Evolutionary conservation across 139 green algal species (phyloP).

Genomic region (Tetraselmis chui): DNA sequence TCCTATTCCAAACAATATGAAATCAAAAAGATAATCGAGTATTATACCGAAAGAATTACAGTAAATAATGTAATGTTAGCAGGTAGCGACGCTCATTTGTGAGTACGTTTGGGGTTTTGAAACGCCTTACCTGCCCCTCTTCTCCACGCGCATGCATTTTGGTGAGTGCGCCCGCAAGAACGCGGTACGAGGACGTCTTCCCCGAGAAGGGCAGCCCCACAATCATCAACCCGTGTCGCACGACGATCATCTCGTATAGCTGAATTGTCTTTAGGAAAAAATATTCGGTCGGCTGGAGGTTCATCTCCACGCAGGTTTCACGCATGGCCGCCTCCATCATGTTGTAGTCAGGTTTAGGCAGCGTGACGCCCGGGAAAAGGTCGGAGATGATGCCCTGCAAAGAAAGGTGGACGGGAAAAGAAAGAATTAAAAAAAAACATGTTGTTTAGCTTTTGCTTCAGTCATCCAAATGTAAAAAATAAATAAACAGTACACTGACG

Average conservation of each 20-base stretch:
- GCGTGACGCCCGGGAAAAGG: conserved; percentile 42
- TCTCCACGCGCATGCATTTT: conserved; percentile 15
- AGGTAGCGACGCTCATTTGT: not conserved
- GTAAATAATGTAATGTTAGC: conserved; percentile 38
- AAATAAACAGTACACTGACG: too few species aligned
- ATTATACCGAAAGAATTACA: conserved; percentile 78
- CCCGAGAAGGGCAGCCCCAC: conserved; percentile 40
- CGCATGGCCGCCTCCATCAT: conserved; percentile 23
- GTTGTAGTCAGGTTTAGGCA: conserved; percentile 51
- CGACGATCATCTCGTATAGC: conserved; percentile 50
- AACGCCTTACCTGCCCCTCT: conserved; percentile 13
- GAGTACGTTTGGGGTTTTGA: too few species aligned
- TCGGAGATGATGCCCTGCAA: conserved; percentile 37
- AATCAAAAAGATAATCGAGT: conserved; percentile 33
- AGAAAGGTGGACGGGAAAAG: too few species aligned
- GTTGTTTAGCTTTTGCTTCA: too few species aligned
- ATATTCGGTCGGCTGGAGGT: conserved; percentile 42
- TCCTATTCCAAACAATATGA: conserved; percentile 66
- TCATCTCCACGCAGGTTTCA: conserved; percentile 23
- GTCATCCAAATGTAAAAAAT: too few species aligned
- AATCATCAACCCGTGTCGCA: conserved; percentile 52
- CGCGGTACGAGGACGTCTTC: conserved; percentile 20
- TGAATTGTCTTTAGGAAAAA: conserved; percentile 54
- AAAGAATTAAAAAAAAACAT: too few species aligned
- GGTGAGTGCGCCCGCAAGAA: conserved; percentile 27